These are phyloP conservation scores for Clitoria ternatea DNA, from an alignment of 306 rosid species.

Conservation along the genomic window DNA sequence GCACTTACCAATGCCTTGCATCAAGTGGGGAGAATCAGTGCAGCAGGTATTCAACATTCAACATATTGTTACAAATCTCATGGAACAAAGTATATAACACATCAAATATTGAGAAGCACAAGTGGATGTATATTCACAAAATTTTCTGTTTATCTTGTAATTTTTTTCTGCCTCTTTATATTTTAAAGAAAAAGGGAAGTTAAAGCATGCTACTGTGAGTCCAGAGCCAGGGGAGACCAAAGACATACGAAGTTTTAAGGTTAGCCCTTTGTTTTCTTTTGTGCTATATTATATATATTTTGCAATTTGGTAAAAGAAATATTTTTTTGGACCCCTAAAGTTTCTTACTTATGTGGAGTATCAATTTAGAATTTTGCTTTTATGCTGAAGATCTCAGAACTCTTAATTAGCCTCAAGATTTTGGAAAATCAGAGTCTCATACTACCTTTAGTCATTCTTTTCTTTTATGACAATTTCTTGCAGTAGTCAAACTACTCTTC, in stretches of 20 bases:
- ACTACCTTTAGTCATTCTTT: neutral
- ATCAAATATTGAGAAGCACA: neutral
- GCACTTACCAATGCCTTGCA: constrained; percentile 88
- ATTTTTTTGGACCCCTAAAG: neutral
- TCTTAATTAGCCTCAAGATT: neutral
- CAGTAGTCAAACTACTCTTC: no score
- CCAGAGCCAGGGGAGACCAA: constrained; percentile 80
- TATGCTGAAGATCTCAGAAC: neutral
- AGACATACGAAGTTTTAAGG: constrained; percentile 86
- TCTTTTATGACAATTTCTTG: neutral
- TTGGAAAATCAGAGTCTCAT: neutral
- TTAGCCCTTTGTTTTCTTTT: constrained; percentile 22
- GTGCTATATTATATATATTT: neutral
- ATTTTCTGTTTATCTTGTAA: neutral
- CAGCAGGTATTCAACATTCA: constrained; percentile 64
- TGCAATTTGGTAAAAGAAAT: neutral
- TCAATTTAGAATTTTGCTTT: neutral
- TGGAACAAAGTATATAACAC: neutral
- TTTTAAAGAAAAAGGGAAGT: constrained; percentile 77
- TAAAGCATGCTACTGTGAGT: constrained; percentile 73
- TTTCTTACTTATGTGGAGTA: neutral
- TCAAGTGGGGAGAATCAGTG: constrained; percentile 83
- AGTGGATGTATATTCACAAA: neutral
- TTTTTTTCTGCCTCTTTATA: constrained; percentile 4
- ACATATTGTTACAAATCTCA: neutral